Conservation (phyloP, 2,329 filamentous ascomycete genomes). For the Hyphodiscus sp. region DNA sequence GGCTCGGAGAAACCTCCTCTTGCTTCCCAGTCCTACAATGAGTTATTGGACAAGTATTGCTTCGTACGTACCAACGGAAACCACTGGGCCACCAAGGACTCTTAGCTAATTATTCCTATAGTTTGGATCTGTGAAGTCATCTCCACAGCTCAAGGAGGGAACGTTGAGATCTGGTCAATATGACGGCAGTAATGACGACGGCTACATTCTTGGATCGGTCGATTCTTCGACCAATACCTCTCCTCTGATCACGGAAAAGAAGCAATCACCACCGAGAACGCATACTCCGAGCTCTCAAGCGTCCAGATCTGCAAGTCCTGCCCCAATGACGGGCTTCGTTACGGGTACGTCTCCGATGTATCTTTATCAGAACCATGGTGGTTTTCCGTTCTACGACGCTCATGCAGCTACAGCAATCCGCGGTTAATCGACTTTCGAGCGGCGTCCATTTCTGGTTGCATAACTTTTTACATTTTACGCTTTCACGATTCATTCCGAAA, state of each 20-base stretch:
- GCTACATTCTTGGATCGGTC: constrained; percentile 25
- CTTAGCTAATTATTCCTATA: constrained; percentile 39
- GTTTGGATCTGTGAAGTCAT: constrained; percentile 57
- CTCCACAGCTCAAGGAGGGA: constrained; percentile 44
- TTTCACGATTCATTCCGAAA: background rate
- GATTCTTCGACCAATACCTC: constrained; percentile 32
- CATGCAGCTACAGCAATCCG: constrained; percentile 32
- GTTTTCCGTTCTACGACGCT: constrained; percentile 30
- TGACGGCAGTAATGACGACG: constrained; percentile 38
- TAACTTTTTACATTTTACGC: background rate
- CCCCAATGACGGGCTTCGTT: constrained; percentile 39
- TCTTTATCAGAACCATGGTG: constrained; percentile 27
- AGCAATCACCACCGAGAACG: constrained; percentile 17
- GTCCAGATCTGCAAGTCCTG: constrained; percentile 37
- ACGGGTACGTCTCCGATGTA: constrained; percentile 39
- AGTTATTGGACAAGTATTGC: constrained; percentile 98
- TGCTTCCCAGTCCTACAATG: constrained; percentile 86
- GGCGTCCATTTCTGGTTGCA: background rate
- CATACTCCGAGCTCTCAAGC: constrained; percentile 30
- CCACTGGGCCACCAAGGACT: constrained; percentile 18
- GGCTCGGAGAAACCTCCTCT: constrained; percentile 61
- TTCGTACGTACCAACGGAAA: constrained; percentile 75
- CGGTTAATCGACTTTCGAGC: constrained; percentile 19
- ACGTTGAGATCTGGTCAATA: constrained; percentile 37
- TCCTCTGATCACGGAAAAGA: constrained; percentile 23